Conservation (phyloP, 2,329 filamentous ascomycete species). For the Verticillium alfalfae region DNA sequence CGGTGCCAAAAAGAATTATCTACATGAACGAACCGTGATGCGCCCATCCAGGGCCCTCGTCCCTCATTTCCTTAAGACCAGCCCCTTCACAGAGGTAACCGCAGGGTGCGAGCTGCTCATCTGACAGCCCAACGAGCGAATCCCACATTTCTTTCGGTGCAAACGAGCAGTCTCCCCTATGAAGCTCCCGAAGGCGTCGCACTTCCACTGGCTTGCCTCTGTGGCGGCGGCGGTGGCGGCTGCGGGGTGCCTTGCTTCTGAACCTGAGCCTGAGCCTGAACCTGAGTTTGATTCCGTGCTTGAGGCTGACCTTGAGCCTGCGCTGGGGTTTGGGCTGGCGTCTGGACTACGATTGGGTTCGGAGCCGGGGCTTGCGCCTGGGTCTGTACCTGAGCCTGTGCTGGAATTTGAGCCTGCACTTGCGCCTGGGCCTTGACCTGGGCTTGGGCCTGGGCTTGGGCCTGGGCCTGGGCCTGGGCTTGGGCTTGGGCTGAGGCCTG, state of each 20-base stretch:
- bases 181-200: slow-evolving; percentile 36
- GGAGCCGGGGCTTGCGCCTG: slow-evolving; percentile 11
- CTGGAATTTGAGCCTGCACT: slow-evolving; percentile 8
- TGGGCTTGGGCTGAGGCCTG: not conserved
- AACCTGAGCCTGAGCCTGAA: slow-evolving; percentile 10
- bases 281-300: slow-evolving; percentile 6
- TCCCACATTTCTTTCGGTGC: not conserved
- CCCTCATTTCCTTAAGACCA: not conserved
- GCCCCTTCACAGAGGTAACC: not conserved
- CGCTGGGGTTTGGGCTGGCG: slow-evolving; percentile 9
- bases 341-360: not conserved
- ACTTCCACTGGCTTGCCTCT: slow-evolving; percentile 31
- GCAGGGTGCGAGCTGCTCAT: not conserved
- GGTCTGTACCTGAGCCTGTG: slow-evolving; percentile 16
- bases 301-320: slow-evolving; percentile 16
- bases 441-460: too few relatives aligned
- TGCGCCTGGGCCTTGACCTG: too few relatives aligned
- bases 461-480: too few relatives aligned
- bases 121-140: not conserved
- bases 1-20: not conserved
- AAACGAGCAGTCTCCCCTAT: slow-evolving; percentile 33
- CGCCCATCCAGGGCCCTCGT: not conserved
- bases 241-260: slow-evolving; percentile 6
- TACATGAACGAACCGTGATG: not conserved
- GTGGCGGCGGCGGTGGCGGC: slow-evolving; percentile 13